Evolutionary conservation across 208 protist genomes (phyloP).

Genomic region (Blechomonas ayalai): DNA sequence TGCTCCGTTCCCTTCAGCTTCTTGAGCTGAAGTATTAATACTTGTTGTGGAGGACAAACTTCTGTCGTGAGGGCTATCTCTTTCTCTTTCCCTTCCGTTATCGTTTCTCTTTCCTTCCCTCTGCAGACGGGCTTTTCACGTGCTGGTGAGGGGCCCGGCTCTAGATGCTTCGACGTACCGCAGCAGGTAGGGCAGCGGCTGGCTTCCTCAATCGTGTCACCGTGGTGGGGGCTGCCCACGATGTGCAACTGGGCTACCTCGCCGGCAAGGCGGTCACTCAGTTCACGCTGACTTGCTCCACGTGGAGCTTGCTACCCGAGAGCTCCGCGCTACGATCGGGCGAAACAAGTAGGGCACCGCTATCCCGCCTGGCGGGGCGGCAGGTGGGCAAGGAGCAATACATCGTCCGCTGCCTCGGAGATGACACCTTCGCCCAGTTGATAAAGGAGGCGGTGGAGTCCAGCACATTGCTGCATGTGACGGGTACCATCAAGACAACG

Average conservation of each 20-base stretch:
- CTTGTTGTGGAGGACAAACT: too few species aligned
- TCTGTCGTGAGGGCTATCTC: too few species aligned
- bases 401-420: conserved; percentile 24
- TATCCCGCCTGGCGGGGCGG: background rate
- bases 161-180: background rate
- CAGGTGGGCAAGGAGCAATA: conserved; percentile 18
- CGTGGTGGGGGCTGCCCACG: conserved; percentile 24
- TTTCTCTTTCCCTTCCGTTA: conserved; percentile 1
- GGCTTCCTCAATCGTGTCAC: conserved; percentile 15
- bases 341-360: background rate
- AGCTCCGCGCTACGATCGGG: background rate
- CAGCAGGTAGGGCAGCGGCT: background rate
- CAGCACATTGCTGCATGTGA: background rate
- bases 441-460: conserved; percentile 2
- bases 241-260: conserved; percentile 25
- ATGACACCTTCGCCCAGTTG: conserved; percentile 13
- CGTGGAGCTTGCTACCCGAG: conserved; percentile 4
- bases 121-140: background rate
- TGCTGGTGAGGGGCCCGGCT: conserved; percentile 6
- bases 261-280: conserved; percentile 14
- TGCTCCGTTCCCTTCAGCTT: too few species aligned
- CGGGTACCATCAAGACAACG: background rate
- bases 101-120: background rate
- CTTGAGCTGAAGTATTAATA: too few species aligned
- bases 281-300: conserved; percentile 22